phyloP scores from a whole-genome alignment of 2,329 filamentous ascomycete species.

The Aspergillus amoenus region DNA sequence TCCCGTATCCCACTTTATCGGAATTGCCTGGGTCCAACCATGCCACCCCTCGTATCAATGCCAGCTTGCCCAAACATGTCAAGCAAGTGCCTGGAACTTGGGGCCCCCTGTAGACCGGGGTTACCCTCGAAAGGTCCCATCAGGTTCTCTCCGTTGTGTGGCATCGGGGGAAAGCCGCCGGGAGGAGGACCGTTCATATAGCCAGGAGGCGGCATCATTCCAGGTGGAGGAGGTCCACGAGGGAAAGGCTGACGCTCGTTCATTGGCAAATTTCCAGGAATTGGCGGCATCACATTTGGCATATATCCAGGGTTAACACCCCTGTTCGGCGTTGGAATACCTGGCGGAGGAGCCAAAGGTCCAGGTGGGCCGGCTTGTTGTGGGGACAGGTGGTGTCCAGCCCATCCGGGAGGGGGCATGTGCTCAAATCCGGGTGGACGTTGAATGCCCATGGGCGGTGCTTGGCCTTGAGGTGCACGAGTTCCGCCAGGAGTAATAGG shows the following conservation, averaged over 20 bases:
- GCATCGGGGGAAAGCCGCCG: constrained; percentile 41
- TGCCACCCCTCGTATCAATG: constrained; percentile 36
- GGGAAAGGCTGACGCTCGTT: constrained; percentile 40
- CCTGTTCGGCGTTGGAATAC: constrained; percentile 37
- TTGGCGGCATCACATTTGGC: constrained; percentile 35
- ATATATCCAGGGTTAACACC: constrained; percentile 40
- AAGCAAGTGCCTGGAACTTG: constrained; percentile 41
- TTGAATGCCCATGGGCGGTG: constrained; percentile 41
- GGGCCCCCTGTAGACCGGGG: constrained; percentile 37
- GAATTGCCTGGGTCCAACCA: constrained; percentile 38
- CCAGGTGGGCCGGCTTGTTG: constrained; percentile 35
- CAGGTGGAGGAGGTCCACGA: constrained; percentile 40
- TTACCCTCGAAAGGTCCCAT: constrained; percentile 40
- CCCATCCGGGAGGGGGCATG: constrained; percentile 41
- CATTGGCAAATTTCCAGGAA: constrained; percentile 34
- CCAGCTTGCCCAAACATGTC: constrained; percentile 45
- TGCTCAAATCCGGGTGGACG: constrained; percentile 47
- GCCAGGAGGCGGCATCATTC: constrained; percentile 47
- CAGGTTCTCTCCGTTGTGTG: constrained; percentile 37
- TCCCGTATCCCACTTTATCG: constrained; percentile 22
- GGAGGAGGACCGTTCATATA: constrained; percentile 45
- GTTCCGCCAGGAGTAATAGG: constrained; percentile 36
- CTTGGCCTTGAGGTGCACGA: constrained; percentile 32
- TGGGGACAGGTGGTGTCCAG: constrained; percentile 33
- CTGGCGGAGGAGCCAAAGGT: constrained; percentile 39